Base-by-base conservation (phyloP, 1,139 yeast species). In the Geotrichum cucujoidarum region DNA sequence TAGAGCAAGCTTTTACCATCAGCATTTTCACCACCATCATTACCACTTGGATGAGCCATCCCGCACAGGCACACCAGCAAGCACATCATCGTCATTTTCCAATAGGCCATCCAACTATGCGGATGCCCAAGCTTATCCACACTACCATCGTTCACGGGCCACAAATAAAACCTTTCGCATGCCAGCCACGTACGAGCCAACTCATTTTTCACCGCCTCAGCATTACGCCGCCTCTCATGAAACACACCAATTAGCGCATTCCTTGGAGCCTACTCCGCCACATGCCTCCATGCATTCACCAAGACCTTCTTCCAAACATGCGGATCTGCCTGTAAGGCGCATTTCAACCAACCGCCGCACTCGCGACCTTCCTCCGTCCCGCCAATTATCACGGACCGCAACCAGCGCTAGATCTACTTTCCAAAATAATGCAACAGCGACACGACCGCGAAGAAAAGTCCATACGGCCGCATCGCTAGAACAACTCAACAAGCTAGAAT, bases 401-500 rank as follows among this genome's bases (percentile, higher is more conserved):
- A 11, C 33, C 22, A 24, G 17, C 10, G 14, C 33, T 11, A n/a
- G 40, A 6, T 10, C 27, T 24, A 6, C 27, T 6, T 6, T 10
- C 10, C 8, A 6, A 24, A 24, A 21, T 18, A 11, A 16, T 14
- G 16, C 31, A n/a, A 13, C 20, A 34, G 17, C 20, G 31, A 31
- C 5, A 24, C 21, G 24, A 2, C 49, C 49, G 5, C 30, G 40
- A 10, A 31, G 33, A 2, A 43, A 38, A 10, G 38, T 46, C 10
- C 49, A 46, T 25, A 35, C 49, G 21, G 40, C 30, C 13, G 32
- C 43, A 8, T 50, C 53, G 10, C 43, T 50, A 2, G 53, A 50
- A 30, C 27, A 20, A 6, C 47, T 50, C 14, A 50, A 50, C 39
- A 27, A 22, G n/a, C 44, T 35, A 16, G 53, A 50, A 21, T 50